phyloP scores from a whole-genome alignment of 108 stramenopile genomes.

The Nitzschia putrida region DNA sequence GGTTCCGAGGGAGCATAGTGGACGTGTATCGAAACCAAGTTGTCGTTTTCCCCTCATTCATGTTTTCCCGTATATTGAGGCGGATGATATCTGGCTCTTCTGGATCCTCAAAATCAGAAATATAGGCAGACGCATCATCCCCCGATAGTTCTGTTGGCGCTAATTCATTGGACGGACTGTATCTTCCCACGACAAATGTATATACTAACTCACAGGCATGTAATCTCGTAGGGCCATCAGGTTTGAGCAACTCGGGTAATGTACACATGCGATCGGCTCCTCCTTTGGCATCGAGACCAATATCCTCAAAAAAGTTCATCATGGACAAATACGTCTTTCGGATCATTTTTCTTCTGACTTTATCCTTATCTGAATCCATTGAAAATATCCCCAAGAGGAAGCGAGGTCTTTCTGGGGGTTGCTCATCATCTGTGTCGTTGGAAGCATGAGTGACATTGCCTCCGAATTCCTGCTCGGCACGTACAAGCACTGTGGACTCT shows the following conservation, averaged over 20 bases:
- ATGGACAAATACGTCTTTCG: conserved; percentile 8
- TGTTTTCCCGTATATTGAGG: conserved; percentile 30
- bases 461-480: too few species aligned
- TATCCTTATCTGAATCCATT: background rate
- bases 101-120: background rate
- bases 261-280: conserved; percentile 4
- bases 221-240: background rate
- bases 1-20: background rate
- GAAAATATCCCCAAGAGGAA: conserved; percentile 1
- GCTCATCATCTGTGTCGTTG: too few species aligned
- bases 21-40: conserved; percentile 15
- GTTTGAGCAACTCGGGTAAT: background rate
- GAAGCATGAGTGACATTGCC: too few species aligned
- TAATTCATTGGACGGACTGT: background rate
- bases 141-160: background rate
- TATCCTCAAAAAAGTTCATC: background rate
- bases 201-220: background rate
- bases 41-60: conserved; percentile 5
- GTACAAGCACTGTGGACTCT: too few species aligned
- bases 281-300: background rate
- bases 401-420: background rate
- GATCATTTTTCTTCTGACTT: background rate
- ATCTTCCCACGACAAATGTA: background rate
- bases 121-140: background rate
- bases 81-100: background rate